Percentiles rank a stretch among this genome's conserved stretches.
phyloP scores from a whole-genome alignment of 1,284 basidiomycete genomes.

The Ganoderma boninense region DNA sequence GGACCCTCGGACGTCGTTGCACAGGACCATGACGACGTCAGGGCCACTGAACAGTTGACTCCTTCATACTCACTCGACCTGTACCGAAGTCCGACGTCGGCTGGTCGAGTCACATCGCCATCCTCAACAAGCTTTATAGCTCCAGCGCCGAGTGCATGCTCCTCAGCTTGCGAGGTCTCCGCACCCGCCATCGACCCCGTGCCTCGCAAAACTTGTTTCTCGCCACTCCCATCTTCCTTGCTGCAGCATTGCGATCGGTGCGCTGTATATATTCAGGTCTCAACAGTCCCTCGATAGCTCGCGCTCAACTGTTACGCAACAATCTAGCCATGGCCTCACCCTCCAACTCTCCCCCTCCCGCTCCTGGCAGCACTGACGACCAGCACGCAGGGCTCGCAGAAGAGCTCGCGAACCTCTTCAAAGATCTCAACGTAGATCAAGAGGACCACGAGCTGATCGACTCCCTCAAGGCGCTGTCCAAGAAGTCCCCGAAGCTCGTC shows the following conservation, averaged over 20 bases:
- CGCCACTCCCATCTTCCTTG: not conserved
- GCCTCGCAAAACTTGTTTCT: not conserved
- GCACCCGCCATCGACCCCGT: not conserved
- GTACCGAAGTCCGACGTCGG: not conserved
- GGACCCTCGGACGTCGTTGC: constrained; percentile 2
- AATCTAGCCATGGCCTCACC: constrained; percentile 22
- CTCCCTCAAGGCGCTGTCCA: constrained; percentile 57
- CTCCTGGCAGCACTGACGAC: constrained; percentile 6
- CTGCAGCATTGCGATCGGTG: not conserved
- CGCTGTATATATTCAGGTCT: not conserved
- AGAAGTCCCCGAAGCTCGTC: constrained; percentile 66
- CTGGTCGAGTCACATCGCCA: constrained; percentile 5
- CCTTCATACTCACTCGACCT: constrained; percentile 1
- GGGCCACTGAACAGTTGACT: not conserved
- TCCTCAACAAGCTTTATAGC: not conserved
- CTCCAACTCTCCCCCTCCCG: constrained; percentile 11
- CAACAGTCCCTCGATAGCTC: not conserved
- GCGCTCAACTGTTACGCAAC: not conserved
- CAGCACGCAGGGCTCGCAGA: constrained; percentile 6
- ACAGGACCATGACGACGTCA: constrained; percentile 6
- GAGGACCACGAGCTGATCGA: constrained; percentile 67
- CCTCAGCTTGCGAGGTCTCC: not conserved
- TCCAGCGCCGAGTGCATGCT: not conserved
- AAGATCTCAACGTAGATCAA: constrained; percentile 28
- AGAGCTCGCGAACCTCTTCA: constrained; percentile 25